Conservation (phyloP, 208 protist species). For the Trypanosoma lewisi region DNA sequence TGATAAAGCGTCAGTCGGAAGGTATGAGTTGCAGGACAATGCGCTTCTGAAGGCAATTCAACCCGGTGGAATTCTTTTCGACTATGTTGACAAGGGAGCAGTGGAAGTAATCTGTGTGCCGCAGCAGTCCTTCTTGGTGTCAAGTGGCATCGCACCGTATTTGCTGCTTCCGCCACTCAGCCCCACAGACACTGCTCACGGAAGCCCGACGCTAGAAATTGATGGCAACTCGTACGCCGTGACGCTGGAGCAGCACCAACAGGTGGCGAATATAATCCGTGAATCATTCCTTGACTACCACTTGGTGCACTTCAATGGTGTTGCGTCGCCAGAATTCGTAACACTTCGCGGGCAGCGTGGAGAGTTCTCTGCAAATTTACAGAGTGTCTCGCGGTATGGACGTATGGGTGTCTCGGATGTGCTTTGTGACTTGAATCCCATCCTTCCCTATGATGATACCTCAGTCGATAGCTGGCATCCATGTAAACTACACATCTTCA, state of each 20-base stretch:
- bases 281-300: constrained; percentile 61
- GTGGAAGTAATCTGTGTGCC: constrained; percentile 59
- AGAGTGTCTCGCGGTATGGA: constrained; percentile 51
- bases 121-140: constrained; percentile 38
- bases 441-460: neutral
- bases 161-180: constrained; percentile 8
- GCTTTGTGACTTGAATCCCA: constrained; percentile 36
- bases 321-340: constrained; percentile 46
- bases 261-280: constrained; percentile 17
- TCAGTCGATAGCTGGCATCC: constrained; percentile 16
- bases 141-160: constrained; percentile 26
- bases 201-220: neutral
- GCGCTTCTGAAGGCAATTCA: constrained; percentile 45
- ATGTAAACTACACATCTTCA: constrained; percentile 45
- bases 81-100: constrained; percentile 21
- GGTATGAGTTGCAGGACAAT: constrained; percentile 45
- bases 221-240: constrained; percentile 3
- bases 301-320: constrained; percentile 51
- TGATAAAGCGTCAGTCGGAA: constrained; percentile 5
- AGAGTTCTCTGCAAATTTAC: constrained; percentile 53
- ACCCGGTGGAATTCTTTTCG: constrained; percentile 41
- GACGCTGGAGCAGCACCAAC: constrained; percentile 12
- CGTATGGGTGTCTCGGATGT: constrained; percentile 34
- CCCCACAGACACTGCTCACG: no score
- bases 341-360: constrained; percentile 63